Base-by-base conservation (phyloP, 441 rosid genomes). In the Populus trichocarpa region DNA sequence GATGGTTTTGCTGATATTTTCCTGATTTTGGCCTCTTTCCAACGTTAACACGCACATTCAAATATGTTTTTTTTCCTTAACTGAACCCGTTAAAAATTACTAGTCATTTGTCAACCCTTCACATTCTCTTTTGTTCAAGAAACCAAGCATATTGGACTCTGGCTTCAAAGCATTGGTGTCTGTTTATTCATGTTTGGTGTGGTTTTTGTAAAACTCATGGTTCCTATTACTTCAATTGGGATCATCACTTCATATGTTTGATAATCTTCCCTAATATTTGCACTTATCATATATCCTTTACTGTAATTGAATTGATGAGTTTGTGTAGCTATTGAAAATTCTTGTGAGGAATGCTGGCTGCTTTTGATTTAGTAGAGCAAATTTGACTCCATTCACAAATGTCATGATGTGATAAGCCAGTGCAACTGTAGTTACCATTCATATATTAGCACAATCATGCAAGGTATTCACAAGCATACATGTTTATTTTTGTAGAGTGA, bases 291-390 rank as follows among this genome's bases (percentile, higher is more conserved):
- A 65, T 26, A n/a, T 23, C 61, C 40, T 67, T 40, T 65, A 18
- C 35, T 72, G 69, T 71, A 10, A 8, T 71, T 67, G 80, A 71
- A 78, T 23, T 35, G 64, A 66, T 38, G 64, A 63, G 28, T 26
- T 7, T 28, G 14, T 64, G 12, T 13, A 46, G 64, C 50, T 71
- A 42, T 28, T 32, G 18, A 26, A 38, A 63, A 46, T 50, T 23
- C 38, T 53, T 42, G 23, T 71, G 6, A 12, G 35, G 63, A 16
- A 18, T 66, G 23, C 28, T 8, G 50, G 36, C 53, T 75, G 16
- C 22, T 78, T 23, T 66, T 42, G 13, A 50, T 72, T 46, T 46
- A 46, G 20, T 14, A 7, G n/a, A 69, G 42, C 20, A 23, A 69
- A 10, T 69, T 38, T 38, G 46, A 36, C 26, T 18, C 10, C 38